These are phyloP conservation scores for Colletotrichum sp. DNA, from an alignment of 2,329 filamentous ascomycete species.

Conservation along the genomic window DNA sequence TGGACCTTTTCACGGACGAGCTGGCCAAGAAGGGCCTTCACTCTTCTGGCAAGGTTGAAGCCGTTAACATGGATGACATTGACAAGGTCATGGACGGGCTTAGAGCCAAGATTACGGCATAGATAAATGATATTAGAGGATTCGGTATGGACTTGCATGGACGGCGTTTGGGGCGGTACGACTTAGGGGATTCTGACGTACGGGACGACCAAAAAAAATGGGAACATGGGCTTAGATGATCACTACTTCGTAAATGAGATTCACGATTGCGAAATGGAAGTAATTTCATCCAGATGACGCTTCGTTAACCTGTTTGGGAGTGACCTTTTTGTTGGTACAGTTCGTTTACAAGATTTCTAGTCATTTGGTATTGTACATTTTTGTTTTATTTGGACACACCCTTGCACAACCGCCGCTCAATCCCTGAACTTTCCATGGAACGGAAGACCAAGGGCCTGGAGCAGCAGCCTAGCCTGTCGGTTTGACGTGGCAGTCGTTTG, in stretches of 20 bases:
- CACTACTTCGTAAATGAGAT: not conserved
- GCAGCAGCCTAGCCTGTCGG: slow-evolving; percentile 79
- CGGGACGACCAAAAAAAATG: not conserved
- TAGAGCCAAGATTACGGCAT: slow-evolving; percentile 42
- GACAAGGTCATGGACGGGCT: slow-evolving; percentile 76
- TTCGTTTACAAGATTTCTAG: slow-evolving; percentile 20
- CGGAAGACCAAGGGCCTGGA: slow-evolving; percentile 56
- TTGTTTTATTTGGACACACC: not conserved
- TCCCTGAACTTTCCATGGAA: slow-evolving; percentile 76
- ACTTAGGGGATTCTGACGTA: not conserved
- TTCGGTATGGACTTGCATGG: slow-evolving; percentile 31
- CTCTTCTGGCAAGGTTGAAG: slow-evolving; percentile 70
- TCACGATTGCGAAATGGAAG: not conserved
- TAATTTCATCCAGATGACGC: not conserved
- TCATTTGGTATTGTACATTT: slow-evolving; percentile 17
- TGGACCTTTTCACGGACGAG: slow-evolving; percentile 71
- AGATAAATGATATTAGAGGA: not conserved
- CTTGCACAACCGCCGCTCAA: slow-evolving; percentile 24
- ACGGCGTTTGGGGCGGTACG: slow-evolving; percentile 37
- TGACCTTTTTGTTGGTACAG: slow-evolving; percentile 20
- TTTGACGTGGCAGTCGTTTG: slow-evolving; percentile 87
- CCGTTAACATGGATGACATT: slow-evolving; percentile 84
- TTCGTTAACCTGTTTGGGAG: not conserved
- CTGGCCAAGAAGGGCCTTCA: slow-evolving; percentile 61
- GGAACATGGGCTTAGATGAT: not conserved